Conservation (phyloP, 2,329 filamentous ascomycete species). For the Cadophora luteo-olivacea region DNA sequence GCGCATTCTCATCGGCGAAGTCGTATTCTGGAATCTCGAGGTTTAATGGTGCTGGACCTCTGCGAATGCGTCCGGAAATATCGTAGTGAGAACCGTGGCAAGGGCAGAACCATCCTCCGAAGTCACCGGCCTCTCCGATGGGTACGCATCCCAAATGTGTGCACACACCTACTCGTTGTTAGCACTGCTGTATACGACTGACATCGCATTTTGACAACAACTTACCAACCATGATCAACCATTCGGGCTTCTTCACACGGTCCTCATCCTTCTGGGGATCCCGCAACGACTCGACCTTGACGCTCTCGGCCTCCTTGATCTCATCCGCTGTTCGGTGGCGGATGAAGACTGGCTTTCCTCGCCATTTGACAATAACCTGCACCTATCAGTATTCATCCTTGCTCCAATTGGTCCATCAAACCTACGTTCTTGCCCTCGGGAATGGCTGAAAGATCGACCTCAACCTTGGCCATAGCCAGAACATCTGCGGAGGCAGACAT, state of each 20-base stretch:
- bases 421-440: slow-evolving; percentile 99
- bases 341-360: slow-evolving; percentile 99
- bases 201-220: not conserved
- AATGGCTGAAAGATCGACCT: slow-evolving; percentile 90
- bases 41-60: slow-evolving; percentile 96
- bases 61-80: slow-evolving; percentile 97
- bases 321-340: slow-evolving; percentile 93
- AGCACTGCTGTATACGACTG: slow-evolving; percentile 16
- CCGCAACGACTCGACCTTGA: slow-evolving; percentile 82
- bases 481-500: slow-evolving; percentile 99
- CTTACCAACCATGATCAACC: slow-evolving; percentile 96
- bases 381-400: slow-evolving; percentile 27
- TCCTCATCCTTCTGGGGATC: slow-evolving; percentile 91
- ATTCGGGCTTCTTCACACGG: slow-evolving; percentile 97
- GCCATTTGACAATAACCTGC: slow-evolving; percentile 99
- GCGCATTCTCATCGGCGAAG: slow-evolving; percentile 87
- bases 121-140: slow-evolving; percentile 98
- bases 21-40: slow-evolving; percentile 93
- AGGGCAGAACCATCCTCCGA: slow-evolving; percentile 99
- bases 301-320: slow-evolving; percentile 92
- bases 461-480: slow-evolving; percentile 98
- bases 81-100: slow-evolving; percentile 99
- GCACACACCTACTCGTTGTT: slow-evolving; percentile 78
- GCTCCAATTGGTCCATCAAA: slow-evolving; percentile 37
- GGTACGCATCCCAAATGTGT: slow-evolving; percentile 99